phyloP scores from a whole-genome alignment of 306 rosid genomes.

The Ceratonia siliqua region DNA sequence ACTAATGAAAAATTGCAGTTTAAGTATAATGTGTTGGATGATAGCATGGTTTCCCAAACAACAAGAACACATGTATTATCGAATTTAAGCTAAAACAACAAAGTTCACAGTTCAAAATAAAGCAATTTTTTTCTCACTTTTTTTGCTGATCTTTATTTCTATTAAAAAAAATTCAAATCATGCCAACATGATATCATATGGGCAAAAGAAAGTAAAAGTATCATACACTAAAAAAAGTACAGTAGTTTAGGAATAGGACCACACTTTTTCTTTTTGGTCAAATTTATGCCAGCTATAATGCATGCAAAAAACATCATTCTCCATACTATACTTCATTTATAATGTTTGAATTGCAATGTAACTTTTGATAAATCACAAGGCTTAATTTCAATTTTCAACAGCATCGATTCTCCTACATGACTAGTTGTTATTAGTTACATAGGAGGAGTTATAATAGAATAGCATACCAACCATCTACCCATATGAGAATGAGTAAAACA shows the following conservation, averaged over 20 bases:
- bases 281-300: not conserved
- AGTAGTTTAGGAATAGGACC: not conserved
- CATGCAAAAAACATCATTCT: not conserved
- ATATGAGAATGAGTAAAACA: not conserved
- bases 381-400: conserved; percentile 12
- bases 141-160: not conserved
- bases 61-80: not conserved
- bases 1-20: not conserved
- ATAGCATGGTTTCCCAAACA: not conserved
- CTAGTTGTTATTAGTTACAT: not conserved
- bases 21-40: not conserved
- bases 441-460: not conserved
- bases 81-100: not conserved
- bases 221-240: not conserved
- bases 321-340: not conserved
- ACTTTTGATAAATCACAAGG: too few species aligned
- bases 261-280: not conserved
- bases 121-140: not conserved
- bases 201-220: not conserved
- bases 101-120: not conserved
- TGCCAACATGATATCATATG: not conserved
- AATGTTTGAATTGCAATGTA: too few species aligned
- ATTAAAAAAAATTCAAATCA: not conserved
- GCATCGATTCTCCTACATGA: conserved; percentile 5
- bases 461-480: not conserved